phyloP scores from a whole-genome alignment of 805 yeast species.

The Clavispora fructus region DNA sequence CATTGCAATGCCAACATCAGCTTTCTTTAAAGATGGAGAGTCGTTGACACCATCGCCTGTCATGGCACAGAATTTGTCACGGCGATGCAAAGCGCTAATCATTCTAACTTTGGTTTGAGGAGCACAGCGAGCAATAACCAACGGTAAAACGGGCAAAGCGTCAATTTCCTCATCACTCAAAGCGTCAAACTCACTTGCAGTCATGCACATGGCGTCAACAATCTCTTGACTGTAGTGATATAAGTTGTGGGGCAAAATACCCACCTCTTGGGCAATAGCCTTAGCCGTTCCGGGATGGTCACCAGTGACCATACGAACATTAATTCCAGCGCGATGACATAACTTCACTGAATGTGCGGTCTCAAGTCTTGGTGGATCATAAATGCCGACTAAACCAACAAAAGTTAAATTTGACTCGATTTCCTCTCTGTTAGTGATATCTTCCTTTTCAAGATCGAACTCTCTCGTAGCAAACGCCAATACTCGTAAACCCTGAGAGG shows the following conservation, averaged over 20 bases:
- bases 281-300: constrained; percentile 18
- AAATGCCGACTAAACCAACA: constrained; percentile 18
- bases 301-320: constrained; percentile 19
- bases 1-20: constrained; percentile 27
- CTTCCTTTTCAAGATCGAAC: constrained; percentile 7
- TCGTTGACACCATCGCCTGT: constrained; percentile 47
- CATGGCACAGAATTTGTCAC: constrained; percentile 58
- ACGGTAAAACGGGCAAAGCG: constrained; percentile 56
- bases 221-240: constrained; percentile 52
- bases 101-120: constrained; percentile 78
- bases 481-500: constrained; percentile 17
- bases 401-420: constrained; percentile 15
- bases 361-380: constrained; percentile 18
- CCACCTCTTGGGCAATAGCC: constrained; percentile 20
- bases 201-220: constrained; percentile 65
- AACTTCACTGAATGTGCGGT: constrained; percentile 15
- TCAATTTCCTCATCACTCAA: constrained; percentile 60
- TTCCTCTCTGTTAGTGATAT: constrained; percentile 12
- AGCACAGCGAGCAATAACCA: constrained; percentile 79
- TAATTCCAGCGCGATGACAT: constrained; percentile 18
- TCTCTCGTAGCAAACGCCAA: constrained; percentile 17
- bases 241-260: constrained; percentile 36
- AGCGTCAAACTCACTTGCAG: constrained; percentile 66
- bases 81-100: constrained; percentile 62
- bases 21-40: constrained; percentile 23